Base-by-base conservation (phyloP, 2,329 filamentous ascomycete species). In the Pseudogymnoascus sp. region DNA sequence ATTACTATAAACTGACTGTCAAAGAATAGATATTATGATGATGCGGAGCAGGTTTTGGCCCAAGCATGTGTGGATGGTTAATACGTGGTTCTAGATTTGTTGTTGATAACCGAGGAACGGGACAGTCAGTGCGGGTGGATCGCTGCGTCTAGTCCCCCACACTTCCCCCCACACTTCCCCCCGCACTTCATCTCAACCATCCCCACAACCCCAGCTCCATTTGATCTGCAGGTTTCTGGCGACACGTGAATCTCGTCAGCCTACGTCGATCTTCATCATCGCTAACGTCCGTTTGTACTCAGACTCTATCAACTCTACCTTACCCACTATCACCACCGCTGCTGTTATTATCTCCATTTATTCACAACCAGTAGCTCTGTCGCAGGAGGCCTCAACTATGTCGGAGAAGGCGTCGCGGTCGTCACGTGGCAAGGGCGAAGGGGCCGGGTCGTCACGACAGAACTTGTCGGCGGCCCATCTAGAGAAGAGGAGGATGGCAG, bases 371-470 rank as follows among this genome's bases (percentile, higher is more conserved):
- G 23, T 36, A 57, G 7, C 6, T 57, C 28, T 34, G 6, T 36
- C 28, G 2, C 2, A 13, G 28, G 51, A 14, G 6, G 25, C 48
- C 13, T 57, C 28, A 57, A 36, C 6, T 34, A 57, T 57, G 51
- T 36, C 51, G n/a, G 51, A 36, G 28, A 57, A 3, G 28, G 10
- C 51, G 28, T 34, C 51, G 16, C 51, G 28, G 51, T 57, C 51
- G 28, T 57, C 51, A 57, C 51, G 51, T 57, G 28, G 51, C n/a
- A 57, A 57, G 51, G 28, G n/a, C n/a, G 51, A 57, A 34, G 16
- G 51, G 25, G 16, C 16, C 6, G 28, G 51, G 28, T 57, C 28
- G n/a, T 57, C 51, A 6, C 28, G 51, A 14, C 51, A 57, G 51
- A 34, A 57, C 51, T 57, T 57, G 28, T 57, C 51, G n/a, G 51